These are phyloP conservation scores for Claviceps arundinis DNA, from an alignment of 2,329 filamentous ascomycete genomes.

Conservation along the genomic window DNA sequence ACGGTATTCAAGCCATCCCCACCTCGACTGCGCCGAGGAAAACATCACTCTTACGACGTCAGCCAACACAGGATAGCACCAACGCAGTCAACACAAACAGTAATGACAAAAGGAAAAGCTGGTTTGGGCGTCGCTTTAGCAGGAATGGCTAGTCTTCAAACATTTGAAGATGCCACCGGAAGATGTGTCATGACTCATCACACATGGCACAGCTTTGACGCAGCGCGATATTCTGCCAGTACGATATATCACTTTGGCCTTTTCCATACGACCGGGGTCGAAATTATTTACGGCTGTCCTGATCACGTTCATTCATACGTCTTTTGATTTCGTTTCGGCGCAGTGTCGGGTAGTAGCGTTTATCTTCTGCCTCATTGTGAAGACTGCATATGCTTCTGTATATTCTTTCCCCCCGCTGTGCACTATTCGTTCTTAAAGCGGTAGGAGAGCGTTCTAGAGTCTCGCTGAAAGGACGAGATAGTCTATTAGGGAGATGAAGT, in stretches of 20 bases:
- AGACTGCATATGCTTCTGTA: slow-evolving; percentile 1
- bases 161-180: not conserved
- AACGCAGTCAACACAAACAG: not conserved
- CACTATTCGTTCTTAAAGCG: not conserved
- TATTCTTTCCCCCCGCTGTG: slow-evolving; percentile 1
- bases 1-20: slow-evolving; percentile 9
- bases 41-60: slow-evolving; percentile 10
- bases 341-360: not conserved
- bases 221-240: no score
- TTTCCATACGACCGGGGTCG: not conserved
- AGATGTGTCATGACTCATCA: not conserved
- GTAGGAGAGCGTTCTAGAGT: not conserved
- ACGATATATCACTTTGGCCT: not conserved
- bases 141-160: slow-evolving; percentile 26
- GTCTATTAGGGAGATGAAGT: no score
- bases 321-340: not conserved
- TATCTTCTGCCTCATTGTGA: not conserved
- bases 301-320: not conserved
- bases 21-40: slow-evolving; percentile 15
- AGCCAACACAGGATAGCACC: not conserved
- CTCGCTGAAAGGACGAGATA: not conserved
- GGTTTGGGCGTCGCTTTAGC: slow-evolving; percentile 76
- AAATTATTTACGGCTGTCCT: not conserved
- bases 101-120: slow-evolving; percentile 72
- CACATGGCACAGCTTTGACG: not conserved